phyloP scores from a whole-genome alignment of 495 filamentous ascomycete genomes.

The Lasiosphaeriaceae sp. region DNA sequence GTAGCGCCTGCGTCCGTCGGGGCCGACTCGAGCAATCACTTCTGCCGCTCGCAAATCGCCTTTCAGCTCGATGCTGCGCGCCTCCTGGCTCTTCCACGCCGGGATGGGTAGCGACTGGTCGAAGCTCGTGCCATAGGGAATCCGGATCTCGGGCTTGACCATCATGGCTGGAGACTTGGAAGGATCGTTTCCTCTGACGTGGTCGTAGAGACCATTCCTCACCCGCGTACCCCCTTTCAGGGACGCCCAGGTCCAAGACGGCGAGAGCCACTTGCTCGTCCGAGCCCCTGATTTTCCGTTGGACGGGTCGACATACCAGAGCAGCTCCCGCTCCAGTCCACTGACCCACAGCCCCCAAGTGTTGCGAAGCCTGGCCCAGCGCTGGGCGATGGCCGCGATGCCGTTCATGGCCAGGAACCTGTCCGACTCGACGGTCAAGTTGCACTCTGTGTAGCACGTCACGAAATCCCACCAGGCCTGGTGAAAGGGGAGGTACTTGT shows the following conservation, averaged over 20 bases:
- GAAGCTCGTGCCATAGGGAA: not conserved
- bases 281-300: not conserved
- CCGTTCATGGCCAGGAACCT: conserved; percentile 1
- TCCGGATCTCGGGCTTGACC: not conserved
- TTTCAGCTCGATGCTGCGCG: not conserved
- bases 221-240: not conserved
- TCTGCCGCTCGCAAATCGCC: not conserved
- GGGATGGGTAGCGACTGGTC: not conserved
- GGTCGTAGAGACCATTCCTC: not conserved
- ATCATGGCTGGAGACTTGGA: not conserved
- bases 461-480: not conserved
- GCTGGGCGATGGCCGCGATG: not conserved
- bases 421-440: not conserved
- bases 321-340: not conserved
- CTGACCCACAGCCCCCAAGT: not conserved
- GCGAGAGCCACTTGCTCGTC: not conserved
- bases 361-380: not conserved
- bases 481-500: not conserved
- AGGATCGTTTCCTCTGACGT: not conserved
- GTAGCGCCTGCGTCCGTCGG: not conserved
- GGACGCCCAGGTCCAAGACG: not conserved
- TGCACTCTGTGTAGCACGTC: not conserved
- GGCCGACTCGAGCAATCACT: not conserved
- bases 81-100: not conserved
- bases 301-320: not conserved